Percentiles rank a stretch among this genome's conserved stretches.
Evolutionary conservation across 768 basidiomycete species (phyloP).

Genomic region (Lentinus tigrinus): DNA sequence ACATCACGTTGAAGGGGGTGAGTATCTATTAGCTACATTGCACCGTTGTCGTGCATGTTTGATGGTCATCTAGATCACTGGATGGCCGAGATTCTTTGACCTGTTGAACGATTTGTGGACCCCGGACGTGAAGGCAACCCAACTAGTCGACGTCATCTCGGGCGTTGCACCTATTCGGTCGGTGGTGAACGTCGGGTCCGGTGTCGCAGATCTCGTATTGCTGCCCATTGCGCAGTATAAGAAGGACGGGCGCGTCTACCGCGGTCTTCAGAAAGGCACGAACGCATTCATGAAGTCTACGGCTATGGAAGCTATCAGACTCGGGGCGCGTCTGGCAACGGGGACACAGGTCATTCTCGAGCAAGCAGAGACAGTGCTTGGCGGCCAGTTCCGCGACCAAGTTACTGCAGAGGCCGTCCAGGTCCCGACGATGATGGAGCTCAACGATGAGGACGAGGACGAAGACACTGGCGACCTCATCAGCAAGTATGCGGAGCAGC

Average conservation of each 20-base stretch:
- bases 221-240: slow-evolving; percentile 97
- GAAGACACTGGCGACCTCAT: slow-evolving; percentile 55
- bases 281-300: slow-evolving; percentile 92
- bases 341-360: slow-evolving; percentile 98
- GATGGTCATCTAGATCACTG: slow-evolving; percentile 63
- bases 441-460: slow-evolving; percentile 35
- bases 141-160: slow-evolving; percentile 94
- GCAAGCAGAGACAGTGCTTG: slow-evolving; percentile 88
- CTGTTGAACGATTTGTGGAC: slow-evolving; percentile 98
- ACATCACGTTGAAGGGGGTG: slow-evolving; percentile 89
- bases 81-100: slow-evolving; percentile 88
- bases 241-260: slow-evolving; percentile 90
- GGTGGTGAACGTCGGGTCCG: slow-evolving; percentile 95
- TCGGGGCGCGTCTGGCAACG: slow-evolving; percentile 91
- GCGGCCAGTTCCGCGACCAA: slow-evolving; percentile 67
- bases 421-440: slow-evolving; percentile 25
- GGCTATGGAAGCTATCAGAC: slow-evolving; percentile 91
- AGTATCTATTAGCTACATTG: slow-evolving; percentile 30
- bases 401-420: slow-evolving; percentile 69
- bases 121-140: slow-evolving; percentile 98
- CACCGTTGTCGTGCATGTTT: background rate
- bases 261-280: slow-evolving; percentile 92
- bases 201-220: slow-evolving; percentile 92
- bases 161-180: slow-evolving; percentile 96
- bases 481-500: slow-evolving; percentile 93